A percentile compares a stretch with the other conserved stretches of the same genome.
Evolutionary conservation across 176 grass and related monocot genomes (phyloP).

Genomic region (Raddia distichophylla): DNA sequence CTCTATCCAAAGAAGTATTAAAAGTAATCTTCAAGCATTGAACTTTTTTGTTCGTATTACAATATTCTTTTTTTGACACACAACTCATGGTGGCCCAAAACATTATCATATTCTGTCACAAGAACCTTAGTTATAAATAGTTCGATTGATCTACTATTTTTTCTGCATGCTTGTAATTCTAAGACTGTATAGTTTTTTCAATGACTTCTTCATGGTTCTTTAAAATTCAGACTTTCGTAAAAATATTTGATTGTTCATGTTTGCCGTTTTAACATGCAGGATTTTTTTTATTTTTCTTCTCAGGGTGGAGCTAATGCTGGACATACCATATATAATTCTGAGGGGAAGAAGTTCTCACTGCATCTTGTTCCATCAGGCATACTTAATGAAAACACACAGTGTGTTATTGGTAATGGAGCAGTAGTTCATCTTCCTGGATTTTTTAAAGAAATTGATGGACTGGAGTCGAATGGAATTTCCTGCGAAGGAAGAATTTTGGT

Average conservation of each 20-base stretch:
- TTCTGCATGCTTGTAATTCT: not conserved
- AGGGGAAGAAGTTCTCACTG: constrained; percentile 84
- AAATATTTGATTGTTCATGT: not conserved
- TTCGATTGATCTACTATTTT: not conserved
- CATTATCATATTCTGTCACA: not conserved
- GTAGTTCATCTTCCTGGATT: constrained; percentile 91
- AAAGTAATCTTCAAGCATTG: not conserved
- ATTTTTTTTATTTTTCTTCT: constrained; percentile 30
- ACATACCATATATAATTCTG: constrained; percentile 96
- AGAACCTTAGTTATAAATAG: constrained; percentile 2
- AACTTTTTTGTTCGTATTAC: not conserved
- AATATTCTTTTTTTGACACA: not conserved
- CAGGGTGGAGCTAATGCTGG: constrained; percentile 96
- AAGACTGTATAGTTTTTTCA: not conserved
- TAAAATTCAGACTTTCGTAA: not conserved
- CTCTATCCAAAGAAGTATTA: not conserved
- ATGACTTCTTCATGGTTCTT: not conserved
- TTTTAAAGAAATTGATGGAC: constrained; percentile 79
- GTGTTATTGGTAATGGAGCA: constrained; percentile 86
- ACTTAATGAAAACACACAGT: constrained; percentile 76
- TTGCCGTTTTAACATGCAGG: constrained; percentile 18
- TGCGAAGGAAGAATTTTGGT: constrained; percentile 78
- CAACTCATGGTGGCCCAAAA: not conserved
- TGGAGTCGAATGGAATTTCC: constrained; percentile 77
- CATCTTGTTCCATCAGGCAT: constrained; percentile 96